Percentiles rank a stretch among this genome's conserved stretches.
Evolutionary conservation across 2,329 filamentous ascomycete genomes (phyloP).

Genomic region (Boeremia exigua): DNA sequence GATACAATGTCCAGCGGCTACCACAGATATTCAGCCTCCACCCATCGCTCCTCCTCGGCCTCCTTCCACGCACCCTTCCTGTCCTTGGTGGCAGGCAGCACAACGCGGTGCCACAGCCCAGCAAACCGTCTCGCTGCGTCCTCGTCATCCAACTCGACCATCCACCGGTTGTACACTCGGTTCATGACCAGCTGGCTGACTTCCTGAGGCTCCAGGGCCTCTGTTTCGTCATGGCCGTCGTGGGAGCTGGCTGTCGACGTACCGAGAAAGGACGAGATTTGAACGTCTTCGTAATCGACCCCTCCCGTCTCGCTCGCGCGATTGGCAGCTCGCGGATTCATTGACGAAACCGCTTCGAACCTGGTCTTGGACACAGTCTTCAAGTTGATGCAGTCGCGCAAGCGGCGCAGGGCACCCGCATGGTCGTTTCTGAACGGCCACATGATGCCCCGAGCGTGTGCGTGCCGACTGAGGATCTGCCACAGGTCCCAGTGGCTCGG

Average conservation of each 20-base stretch:
- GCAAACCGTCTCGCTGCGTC: slow-evolving; percentile 61
- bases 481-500: slow-evolving; percentile 37
- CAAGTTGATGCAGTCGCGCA: slow-evolving; percentile 41
- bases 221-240: slow-evolving; percentile 1
- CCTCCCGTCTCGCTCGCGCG: background rate
- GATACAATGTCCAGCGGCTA: slow-evolving; percentile 31
- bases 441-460: slow-evolving; percentile 39
- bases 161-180: slow-evolving; percentile 54
- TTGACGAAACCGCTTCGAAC: slow-evolving; percentile 23
- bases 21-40: slow-evolving; percentile 58
- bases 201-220: slow-evolving; percentile 13
- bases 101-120: slow-evolving; percentile 59
- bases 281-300: slow-evolving; percentile 24
- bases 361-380: slow-evolving; percentile 12
- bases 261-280: slow-evolving; percentile 23
- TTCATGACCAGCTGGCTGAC: slow-evolving; percentile 41
- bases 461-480: slow-evolving; percentile 38
- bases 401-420: slow-evolving; percentile 26
- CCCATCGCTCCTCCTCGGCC: slow-evolving; percentile 48
- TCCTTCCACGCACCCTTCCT: slow-evolving; percentile 32
- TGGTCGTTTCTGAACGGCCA: slow-evolving; percentile 39
- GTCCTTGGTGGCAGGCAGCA: slow-evolving; percentile 44
- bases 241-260: background rate
- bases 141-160: slow-evolving; percentile 63
- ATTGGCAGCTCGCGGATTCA: slow-evolving; percentile 28